A percentile compares a stretch with the other conserved stretches of the same genome.
Conservation (phyloP, 2,329 filamentous ascomycete genomes). For the Chalaropsis thielavioides region DNA sequence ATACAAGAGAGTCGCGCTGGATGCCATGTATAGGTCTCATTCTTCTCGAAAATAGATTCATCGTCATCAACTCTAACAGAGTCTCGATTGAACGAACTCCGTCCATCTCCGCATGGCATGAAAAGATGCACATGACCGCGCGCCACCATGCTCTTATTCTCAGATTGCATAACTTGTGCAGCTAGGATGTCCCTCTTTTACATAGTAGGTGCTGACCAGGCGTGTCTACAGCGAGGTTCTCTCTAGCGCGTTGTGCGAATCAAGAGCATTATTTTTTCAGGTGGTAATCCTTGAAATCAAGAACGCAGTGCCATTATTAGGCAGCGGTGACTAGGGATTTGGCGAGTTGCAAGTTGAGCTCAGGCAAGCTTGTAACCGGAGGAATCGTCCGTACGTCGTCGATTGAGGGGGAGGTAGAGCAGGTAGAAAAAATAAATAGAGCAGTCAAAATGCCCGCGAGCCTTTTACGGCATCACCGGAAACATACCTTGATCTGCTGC, state of each 20-base stretch:
- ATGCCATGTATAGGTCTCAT: not conserved
- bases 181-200: constrained; percentile 9
- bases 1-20: not conserved
- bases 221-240: constrained; percentile 8
- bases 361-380: constrained; percentile 3
- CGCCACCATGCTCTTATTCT: constrained; percentile 5
- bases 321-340: not conserved
- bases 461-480: constrained; percentile 46
- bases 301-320: not conserved
- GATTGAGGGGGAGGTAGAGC: constrained; percentile 9
- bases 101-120: not conserved
- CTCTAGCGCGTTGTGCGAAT: not conserved
- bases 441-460: constrained; percentile 19
- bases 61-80: not conserved
- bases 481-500: constrained; percentile 99
- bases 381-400: constrained; percentile 16
- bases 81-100: not conserved
- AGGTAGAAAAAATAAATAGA: constrained; percentile 16
- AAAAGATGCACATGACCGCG: not conserved
- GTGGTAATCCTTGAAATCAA: not conserved
- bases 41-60: not conserved
- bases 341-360: not conserved
- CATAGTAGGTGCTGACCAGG: constrained; percentile 16
- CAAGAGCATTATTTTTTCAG: not conserved
- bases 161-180: not conserved